Conservation (phyloP, 2,329 filamentous ascomycete species). For the Colletotrichum falcatum region DNA sequence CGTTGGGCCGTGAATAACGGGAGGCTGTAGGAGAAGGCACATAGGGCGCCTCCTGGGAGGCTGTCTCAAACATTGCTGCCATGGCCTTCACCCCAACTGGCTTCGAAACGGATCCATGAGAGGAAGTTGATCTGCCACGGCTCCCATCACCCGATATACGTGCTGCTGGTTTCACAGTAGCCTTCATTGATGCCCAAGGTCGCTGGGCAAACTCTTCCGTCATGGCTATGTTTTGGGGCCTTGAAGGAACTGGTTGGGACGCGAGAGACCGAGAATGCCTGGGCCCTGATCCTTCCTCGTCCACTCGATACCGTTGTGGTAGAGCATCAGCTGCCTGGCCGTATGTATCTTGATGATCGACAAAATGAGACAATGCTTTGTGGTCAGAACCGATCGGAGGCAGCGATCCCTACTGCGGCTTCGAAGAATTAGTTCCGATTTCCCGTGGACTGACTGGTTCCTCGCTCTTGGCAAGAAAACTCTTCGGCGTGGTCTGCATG, state of each 20-base stretch:
- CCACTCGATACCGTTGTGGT: neutral
- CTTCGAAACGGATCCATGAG: conserved; percentile 45
- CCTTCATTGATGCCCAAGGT: conserved; percentile 24
- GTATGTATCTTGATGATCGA: too few species aligned
- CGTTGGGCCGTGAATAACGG: conserved; percentile 10
- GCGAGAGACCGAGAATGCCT: neutral
- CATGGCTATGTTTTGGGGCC: conserved; percentile 25
- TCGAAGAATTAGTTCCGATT: neutral
- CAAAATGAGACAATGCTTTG: neutral
- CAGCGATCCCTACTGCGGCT: conserved; percentile 21
- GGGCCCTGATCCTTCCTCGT: neutral
- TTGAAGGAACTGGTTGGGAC: neutral
- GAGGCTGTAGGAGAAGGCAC: conserved; percentile 31
- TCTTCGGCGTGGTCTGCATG: conserved; percentile 32
- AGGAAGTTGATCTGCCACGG: conserved; percentile 2
- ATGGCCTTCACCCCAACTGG: conserved; percentile 60
- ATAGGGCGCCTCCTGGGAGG: conserved; percentile 44
- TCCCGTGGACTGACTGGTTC: neutral
- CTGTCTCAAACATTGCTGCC: conserved; percentile 63
- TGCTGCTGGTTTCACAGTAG: conserved; percentile 1
- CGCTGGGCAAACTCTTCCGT: conserved; percentile 27
- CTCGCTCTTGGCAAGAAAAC: conserved; percentile 2
- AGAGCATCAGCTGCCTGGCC: neutral
- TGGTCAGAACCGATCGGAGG: neutral
- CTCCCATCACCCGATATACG: conserved; percentile 1